phyloP scores from a whole-genome alignment of 352 stramenopile species.

The Phytophthora syringae region DNA sequence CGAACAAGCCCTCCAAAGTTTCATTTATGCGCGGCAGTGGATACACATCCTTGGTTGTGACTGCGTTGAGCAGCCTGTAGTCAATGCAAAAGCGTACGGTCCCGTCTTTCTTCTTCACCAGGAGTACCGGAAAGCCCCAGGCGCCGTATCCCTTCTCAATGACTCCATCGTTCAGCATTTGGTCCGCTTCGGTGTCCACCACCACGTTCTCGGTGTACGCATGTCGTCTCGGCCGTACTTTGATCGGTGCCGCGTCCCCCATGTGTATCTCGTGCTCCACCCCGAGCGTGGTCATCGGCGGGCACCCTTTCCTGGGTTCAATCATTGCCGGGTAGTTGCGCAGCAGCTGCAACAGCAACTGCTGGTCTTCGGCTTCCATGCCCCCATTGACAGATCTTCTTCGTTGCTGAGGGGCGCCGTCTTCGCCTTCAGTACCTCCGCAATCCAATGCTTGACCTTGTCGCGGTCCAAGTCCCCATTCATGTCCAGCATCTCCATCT shows the following conservation, averaged over 20 bases:
- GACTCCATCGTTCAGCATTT: constrained; percentile 22
- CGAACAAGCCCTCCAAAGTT: no score
- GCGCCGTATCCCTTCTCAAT: constrained; percentile 17
- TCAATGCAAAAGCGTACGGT: constrained; percentile 27
- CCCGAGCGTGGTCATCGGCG: no score
- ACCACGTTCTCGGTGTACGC: constrained; percentile 8
- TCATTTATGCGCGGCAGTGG: no score
- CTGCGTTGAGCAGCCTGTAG: constrained; percentile 17
- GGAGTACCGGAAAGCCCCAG: constrained; percentile 29
- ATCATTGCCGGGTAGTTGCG: background rate
- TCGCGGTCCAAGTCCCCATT: background rate
- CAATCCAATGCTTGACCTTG: background rate
- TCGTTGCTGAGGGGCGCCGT: background rate
- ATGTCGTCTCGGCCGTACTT: background rate
- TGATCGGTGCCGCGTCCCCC: background rate
- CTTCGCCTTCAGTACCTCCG: background rate
- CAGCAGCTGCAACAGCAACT: constrained; percentile 1
- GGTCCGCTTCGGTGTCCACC: constrained; percentile 9
- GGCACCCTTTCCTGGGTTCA: background rate
- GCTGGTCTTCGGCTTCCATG: background rate
- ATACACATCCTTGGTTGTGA: no score
- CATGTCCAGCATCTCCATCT: background rate
- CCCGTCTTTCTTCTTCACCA: constrained; percentile 32
- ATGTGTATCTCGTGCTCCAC: background rate
- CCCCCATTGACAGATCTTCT: background rate